Base-by-base conservation (phyloP, 768 basidiomycete species). In the Tylopilus cervinicoccineus region DNA sequence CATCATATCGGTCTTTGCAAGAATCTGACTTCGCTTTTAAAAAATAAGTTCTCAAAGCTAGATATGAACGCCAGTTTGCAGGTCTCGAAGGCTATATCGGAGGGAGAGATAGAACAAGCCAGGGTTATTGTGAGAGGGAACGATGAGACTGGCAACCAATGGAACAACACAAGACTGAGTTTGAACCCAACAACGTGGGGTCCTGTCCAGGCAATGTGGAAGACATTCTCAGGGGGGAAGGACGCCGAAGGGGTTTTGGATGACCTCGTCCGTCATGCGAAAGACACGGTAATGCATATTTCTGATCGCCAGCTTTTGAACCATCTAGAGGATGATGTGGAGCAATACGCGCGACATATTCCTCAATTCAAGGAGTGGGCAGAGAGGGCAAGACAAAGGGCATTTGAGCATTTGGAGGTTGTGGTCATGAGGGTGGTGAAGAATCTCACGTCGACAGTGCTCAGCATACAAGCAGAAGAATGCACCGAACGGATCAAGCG, bases 1-100 rank as follows among this genome's bases (percentile, higher is more conserved):
- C 29, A 56, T 0, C 60, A 48, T 9, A 41, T 66, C 14, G 23
- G 33, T 19, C 4, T 54, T 2, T 47, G 53, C 24, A 52, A 51
- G 23, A 48, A 39, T 16, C 17, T 66, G 2, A 0, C 0, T 5
- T 8, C 34, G 0, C 38, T 49, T 6, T n/a, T 52, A 4, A 22
- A 38, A 14, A 14, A 20, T 29, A 26, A 31, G 4, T 6, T 2
- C 5, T 0, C 22, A 1, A 38, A 44, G 10, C 10, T 55, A 4
- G 44, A 49, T 19, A 24, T 45, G 11, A 2, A n/a, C 7, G 43
- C 36, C 7, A 2, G 14, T 24, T 0, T 14, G n/a, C 12, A 3
- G 2, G 17, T 62, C 2, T 38, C 51, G 2, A 11, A 40, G 19
- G 48, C 52, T 1, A 37, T 48, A 11, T 40, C 56, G 42, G 47